phyloP scores from a whole-genome alignment of 108 stramenopile genomes.

The Cyclotella kingstonii region DNA sequence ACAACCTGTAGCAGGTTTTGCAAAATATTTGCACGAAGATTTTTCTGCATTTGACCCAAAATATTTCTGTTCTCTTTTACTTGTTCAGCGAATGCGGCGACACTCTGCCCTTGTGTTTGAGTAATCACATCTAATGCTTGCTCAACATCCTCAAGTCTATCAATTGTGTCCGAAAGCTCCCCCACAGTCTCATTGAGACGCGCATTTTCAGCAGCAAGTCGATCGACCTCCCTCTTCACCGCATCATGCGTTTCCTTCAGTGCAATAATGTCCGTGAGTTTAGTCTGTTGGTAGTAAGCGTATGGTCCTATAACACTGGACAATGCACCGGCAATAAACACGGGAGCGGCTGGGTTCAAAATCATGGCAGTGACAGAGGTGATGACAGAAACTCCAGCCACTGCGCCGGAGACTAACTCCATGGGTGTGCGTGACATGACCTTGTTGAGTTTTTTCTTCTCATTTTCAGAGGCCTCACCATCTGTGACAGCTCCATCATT shows the following conservation, averaged over 20 bases:
- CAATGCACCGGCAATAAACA: conserved; percentile 56
- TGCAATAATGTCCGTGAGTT: conserved; percentile 65
- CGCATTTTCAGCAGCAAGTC: conserved; percentile 52
- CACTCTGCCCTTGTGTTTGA: conserved; percentile 60
- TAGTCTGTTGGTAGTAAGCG: conserved; percentile 72
- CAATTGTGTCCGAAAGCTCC: conserved; percentile 56
- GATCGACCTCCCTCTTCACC: conserved; percentile 56
- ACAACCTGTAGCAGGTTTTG: conserved; percentile 72
- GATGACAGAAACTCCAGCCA: conserved; percentile 50
- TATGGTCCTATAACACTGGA: conserved; percentile 64
- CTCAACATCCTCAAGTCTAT: conserved; percentile 63
- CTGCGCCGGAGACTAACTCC: conserved; percentile 47
- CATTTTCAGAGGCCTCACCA: neutral
- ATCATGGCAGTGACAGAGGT: conserved; percentile 61
- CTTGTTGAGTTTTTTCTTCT: conserved; percentile 45
- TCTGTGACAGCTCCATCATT: neutral
- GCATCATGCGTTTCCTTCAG: conserved; percentile 61
- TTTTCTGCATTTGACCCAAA: conserved; percentile 56
- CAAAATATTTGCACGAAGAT: conserved; percentile 56
- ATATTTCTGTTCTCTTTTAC: conserved; percentile 64
- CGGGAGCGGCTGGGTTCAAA: conserved; percentile 40
- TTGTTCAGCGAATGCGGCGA: conserved; percentile 58
- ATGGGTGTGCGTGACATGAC: conserved; percentile 53
- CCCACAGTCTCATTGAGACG: conserved; percentile 52
- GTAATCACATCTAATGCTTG: conserved; percentile 67